A percentile compares a stretch with the other conserved stretches of the same genome.
Conservation (phyloP, 495 filamentous ascomycete species). For the Penicillium robsamsonii region DNA sequence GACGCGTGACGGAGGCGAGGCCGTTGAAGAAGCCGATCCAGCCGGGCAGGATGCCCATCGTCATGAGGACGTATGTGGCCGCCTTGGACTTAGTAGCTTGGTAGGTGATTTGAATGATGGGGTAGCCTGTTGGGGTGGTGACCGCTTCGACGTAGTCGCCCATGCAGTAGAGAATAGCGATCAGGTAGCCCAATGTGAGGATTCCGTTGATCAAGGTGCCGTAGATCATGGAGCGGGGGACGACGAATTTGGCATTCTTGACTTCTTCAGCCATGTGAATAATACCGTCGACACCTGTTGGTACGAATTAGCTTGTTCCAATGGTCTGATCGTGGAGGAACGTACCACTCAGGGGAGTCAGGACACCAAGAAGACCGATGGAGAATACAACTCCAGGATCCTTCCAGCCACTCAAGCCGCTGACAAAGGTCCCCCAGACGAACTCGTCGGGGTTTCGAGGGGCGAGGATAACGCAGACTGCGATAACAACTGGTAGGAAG, state of each 20-base stretch:
- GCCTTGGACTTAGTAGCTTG: slow-evolving; percentile 45
- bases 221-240: slow-evolving; percentile 42
- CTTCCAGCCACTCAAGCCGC: slow-evolving; percentile 45
- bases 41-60: slow-evolving; percentile 38
- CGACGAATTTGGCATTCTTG: slow-evolving; percentile 38
- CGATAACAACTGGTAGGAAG: slow-evolving; percentile 45
- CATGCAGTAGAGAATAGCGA: slow-evolving; percentile 44
- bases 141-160: slow-evolving; percentile 38
- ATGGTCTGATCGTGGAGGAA: slow-evolving; percentile 1
- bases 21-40: slow-evolving; percentile 47
- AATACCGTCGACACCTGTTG: slow-evolving; percentile 34
- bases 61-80: slow-evolving; percentile 45
- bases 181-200: slow-evolving; percentile 41
- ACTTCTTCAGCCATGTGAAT: slow-evolving; percentile 47
- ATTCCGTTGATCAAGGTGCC: slow-evolving; percentile 41
- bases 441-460: slow-evolving; percentile 42
- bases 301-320: background rate
- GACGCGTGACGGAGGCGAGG: slow-evolving; percentile 52
- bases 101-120: slow-evolving; percentile 54
- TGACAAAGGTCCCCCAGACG: slow-evolving; percentile 46
- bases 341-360: slow-evolving; percentile 32
- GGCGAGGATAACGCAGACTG: slow-evolving; percentile 44
- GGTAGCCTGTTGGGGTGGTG: slow-evolving; percentile 42
- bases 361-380: slow-evolving; percentile 36
- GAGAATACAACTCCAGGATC: slow-evolving; percentile 41